A percentile compares a stretch with the other conserved stretches of the same genome.
phyloP scores from a whole-genome alignment of 495 filamentous ascomycete species.

The Tuber microsphaerosporum region DNA sequence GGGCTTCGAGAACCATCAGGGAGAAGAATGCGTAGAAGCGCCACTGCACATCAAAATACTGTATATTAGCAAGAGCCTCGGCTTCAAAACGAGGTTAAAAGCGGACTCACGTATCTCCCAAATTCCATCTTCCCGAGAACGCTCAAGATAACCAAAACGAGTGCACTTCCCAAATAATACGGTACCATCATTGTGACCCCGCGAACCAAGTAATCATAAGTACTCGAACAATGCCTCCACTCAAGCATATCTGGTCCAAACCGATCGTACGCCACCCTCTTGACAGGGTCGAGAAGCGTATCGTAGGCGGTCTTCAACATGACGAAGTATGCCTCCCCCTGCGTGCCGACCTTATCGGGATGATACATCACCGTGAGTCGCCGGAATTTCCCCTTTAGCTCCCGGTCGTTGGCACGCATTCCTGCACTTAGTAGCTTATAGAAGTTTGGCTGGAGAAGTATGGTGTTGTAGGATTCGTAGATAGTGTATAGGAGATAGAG shows the following conservation, averaged over 20 bases:
- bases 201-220: constrained; percentile 63
- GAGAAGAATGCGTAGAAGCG: constrained; percentile 68
- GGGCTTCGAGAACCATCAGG: constrained; percentile 66
- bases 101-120: constrained; percentile 56
- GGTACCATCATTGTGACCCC: constrained; percentile 56
- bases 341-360: constrained; percentile 70
- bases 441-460: constrained; percentile 64
- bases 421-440: constrained; percentile 67
- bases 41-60: constrained; percentile 52
- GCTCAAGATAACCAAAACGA: constrained; percentile 60
- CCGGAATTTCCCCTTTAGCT: constrained; percentile 77
- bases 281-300: constrained; percentile 67
- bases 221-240: constrained; percentile 63
- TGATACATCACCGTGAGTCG: constrained; percentile 77
- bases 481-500: constrained; percentile 86
- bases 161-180: constrained; percentile 59
- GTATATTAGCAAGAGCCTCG: not conserved
- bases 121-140: constrained; percentile 74
- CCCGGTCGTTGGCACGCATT: constrained; percentile 60
- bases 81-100: constrained; percentile 1
- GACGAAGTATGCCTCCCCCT: constrained; percentile 63
- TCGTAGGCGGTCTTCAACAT: constrained; percentile 77
- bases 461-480: constrained; percentile 79
- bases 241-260: constrained; percentile 69
- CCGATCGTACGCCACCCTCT: constrained; percentile 85